Percentiles rank a stretch among this genome's conserved stretches.
phyloP scores from a whole-genome alignment of 2,329 filamentous ascomycete genomes.

The Neocucurbitaria cava region DNA sequence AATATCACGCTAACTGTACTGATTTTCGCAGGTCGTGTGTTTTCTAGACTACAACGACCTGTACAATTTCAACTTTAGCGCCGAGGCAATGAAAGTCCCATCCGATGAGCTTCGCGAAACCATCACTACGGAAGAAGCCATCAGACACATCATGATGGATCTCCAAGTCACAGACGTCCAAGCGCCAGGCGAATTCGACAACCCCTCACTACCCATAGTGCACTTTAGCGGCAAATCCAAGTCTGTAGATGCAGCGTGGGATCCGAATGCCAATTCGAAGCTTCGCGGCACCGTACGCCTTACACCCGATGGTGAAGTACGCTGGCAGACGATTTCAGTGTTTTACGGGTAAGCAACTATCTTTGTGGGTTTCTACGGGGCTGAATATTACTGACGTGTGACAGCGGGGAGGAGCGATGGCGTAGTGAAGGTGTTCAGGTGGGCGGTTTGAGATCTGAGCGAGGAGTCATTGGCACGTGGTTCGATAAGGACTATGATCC shows the following conservation, averaged over 20 bases:
- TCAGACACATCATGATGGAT: conserved; percentile 73
- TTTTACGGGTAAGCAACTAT: conserved; percentile 61
- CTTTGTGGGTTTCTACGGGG: background rate
- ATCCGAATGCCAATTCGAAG: conserved; percentile 72
- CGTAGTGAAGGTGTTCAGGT: conserved; percentile 78
- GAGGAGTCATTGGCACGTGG: conserved; percentile 78
- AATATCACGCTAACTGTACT: conserved; percentile 8
- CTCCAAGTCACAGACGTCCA: conserved; percentile 67
- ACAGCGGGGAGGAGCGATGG: conserved; percentile 73
- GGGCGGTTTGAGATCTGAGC: conserved; percentile 68
- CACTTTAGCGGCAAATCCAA: conserved; percentile 70
- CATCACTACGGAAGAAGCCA: conserved; percentile 70
- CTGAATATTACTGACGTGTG: conserved; percentile 30
- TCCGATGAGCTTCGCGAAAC: conserved; percentile 55
- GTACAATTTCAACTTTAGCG: conserved; percentile 73
- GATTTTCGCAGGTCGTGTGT: conserved; percentile 49
- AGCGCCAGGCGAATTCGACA: conserved; percentile 64
- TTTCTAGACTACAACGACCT: conserved; percentile 64
- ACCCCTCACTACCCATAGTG: conserved; percentile 67
- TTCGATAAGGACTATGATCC: conserved; percentile 75
- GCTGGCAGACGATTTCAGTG: conserved; percentile 75
- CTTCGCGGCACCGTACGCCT: conserved; percentile 70
- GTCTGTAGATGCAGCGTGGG: conserved; percentile 69
- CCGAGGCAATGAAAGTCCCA: conserved; percentile 45
- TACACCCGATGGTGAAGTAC: conserved; percentile 73